phyloP scores from a whole-genome alignment of 2,329 filamentous ascomycete species.

The Ceratocystis eucalypticola region DNA sequence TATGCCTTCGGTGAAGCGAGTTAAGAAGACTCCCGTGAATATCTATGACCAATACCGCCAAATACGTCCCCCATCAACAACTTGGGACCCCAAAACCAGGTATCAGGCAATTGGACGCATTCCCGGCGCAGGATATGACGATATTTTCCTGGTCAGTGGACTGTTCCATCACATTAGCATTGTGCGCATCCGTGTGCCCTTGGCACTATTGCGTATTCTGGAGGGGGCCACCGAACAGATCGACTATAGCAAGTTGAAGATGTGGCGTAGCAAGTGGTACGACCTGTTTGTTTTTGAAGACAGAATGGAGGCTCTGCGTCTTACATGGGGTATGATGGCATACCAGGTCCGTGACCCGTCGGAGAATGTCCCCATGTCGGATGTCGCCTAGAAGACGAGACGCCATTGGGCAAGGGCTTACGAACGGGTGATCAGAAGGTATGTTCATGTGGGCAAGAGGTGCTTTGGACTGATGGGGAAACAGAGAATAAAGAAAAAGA shows the following conservation, averaged over 20 bases:
- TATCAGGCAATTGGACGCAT: conserved; percentile 44
- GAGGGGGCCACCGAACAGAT: conserved; percentile 33
- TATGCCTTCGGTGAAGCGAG: conserved; percentile 32
- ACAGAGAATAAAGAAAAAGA: conserved; percentile 4
- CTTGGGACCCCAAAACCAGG: conserved; percentile 47
- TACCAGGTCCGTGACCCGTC: conserved; percentile 41
- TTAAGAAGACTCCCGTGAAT: conserved; percentile 39
- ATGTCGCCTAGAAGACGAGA: conserved; percentile 12
- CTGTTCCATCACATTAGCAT: conserved; percentile 50
- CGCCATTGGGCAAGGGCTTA: conserved; percentile 8
- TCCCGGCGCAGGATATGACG: conserved; percentile 38
- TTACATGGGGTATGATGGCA: conserved; percentile 46
- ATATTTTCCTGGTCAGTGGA: conserved; percentile 47
- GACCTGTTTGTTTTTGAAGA: conserved; percentile 44
- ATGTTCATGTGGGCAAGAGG: neutral
- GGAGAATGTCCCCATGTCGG: conserved; percentile 11
- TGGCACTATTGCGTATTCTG: conserved; percentile 38
- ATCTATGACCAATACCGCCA: conserved; percentile 53
- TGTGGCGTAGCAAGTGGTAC: conserved; percentile 48
- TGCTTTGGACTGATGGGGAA: neutral
- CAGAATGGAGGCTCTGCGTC: conserved; percentile 41
- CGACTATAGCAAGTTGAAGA: conserved; percentile 40
- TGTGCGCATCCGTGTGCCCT: conserved; percentile 45
- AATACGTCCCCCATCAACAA: conserved; percentile 42
- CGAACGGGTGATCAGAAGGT: neutral